Evolutionary conservation across 108 stramenopile species (phyloP), one percentile per base, ranked within the genome.

Genomic region (Stephanodiscus triporus): DNA sequence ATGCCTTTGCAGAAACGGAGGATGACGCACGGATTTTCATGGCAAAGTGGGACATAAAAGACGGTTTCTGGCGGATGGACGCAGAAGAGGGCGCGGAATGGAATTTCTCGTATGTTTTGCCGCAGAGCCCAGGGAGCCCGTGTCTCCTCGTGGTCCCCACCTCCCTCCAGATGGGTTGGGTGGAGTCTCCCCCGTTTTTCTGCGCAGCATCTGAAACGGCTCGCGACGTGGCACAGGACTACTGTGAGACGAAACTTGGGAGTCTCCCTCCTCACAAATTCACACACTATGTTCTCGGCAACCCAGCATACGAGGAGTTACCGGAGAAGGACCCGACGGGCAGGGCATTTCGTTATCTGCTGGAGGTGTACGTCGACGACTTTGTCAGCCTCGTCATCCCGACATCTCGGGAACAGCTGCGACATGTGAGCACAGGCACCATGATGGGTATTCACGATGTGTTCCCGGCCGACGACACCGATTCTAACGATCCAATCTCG

Each of bases 131-230:
- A 19, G 60, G 60, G 2, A n/a, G 54, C 10, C 60, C 58, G 9
- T 16, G 53, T 0, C n/a, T 30, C 0, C 17, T 85, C 6, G 84
- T 76, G 6, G 40, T 85, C 23, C 84, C 81, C 6, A 34, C 68
- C 19, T 47, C 59, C 8, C 65, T 81, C 17, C 84, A 82, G 3
- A 80, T 86, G 75, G 79, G 79, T 4, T 81, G 79, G 84, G 54
- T 32, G 20, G 65, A 77, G 34, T 68, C 56, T 0, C 85, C 85
- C 5, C 82, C 85, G 3, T 76, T 55, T 14, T 85, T 86, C 36
- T 70, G 66, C 19, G 68, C 81, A 0, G 80, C 72, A 38, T 79
- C 84, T 22, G 81, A 85, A 62, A 82, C 84, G 19, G 62, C 48
- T 2, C 57, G 74, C 2, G 83, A 84, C 37, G 60, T 76, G 0